Percentiles rank a stretch among this genome's conserved stretches.
Evolutionary conservation across 768 basidiomycete genomes (phyloP).

Genomic region (Gloeostereum incarnatum): DNA sequence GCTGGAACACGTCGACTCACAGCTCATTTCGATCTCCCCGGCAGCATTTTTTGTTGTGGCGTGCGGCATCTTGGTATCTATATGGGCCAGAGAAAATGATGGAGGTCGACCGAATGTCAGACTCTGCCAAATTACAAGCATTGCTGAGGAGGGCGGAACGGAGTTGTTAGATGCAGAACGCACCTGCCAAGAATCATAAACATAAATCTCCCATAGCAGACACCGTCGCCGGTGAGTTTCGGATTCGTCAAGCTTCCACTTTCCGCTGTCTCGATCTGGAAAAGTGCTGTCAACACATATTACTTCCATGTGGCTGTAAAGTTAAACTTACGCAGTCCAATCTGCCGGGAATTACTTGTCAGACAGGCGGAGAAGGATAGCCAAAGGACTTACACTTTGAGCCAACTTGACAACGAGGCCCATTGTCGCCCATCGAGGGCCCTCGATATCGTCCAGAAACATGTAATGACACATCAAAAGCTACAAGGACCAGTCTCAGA

Average conservation of each 20-base stretch:
- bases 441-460: slow-evolving; percentile 38
- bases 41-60: slow-evolving; percentile 30
- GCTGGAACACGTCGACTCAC: slow-evolving; percentile 25
- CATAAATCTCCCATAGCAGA: slow-evolving; percentile 56
- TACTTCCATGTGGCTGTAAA: slow-evolving; percentile 7
- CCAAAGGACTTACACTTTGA: slow-evolving; percentile 41
- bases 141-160: not conserved
- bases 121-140: slow-evolving; percentile 29
- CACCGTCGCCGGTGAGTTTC: slow-evolving; percentile 52
- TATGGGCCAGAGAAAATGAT: slow-evolving; percentile 47
- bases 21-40: slow-evolving; percentile 53
- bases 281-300: slow-evolving; percentile 2
- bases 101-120: slow-evolving; percentile 66
- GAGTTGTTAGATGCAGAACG: slow-evolving; percentile 7
- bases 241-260: slow-evolving; percentile 47
- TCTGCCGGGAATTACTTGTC: slow-evolving; percentile 23
- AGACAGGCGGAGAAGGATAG: slow-evolving; percentile 6
- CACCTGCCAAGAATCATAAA: slow-evolving; percentile 68
- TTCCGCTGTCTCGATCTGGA: slow-evolving; percentile 58
- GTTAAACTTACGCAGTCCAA: slow-evolving; percentile 54
- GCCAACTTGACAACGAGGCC: slow-evolving; percentile 63
- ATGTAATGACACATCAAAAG: slow-evolving; percentile 44
- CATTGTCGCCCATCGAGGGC: slow-evolving; percentile 62
- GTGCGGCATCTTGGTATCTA: slow-evolving; percentile 46
- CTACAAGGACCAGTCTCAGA: slow-evolving; percentile 22